Percentiles rank a stretch among this genome's conserved stretches.
Conservation (phyloP, 2,329 filamentous ascomycete species). For the Arthrocladium fulminans region DNA sequence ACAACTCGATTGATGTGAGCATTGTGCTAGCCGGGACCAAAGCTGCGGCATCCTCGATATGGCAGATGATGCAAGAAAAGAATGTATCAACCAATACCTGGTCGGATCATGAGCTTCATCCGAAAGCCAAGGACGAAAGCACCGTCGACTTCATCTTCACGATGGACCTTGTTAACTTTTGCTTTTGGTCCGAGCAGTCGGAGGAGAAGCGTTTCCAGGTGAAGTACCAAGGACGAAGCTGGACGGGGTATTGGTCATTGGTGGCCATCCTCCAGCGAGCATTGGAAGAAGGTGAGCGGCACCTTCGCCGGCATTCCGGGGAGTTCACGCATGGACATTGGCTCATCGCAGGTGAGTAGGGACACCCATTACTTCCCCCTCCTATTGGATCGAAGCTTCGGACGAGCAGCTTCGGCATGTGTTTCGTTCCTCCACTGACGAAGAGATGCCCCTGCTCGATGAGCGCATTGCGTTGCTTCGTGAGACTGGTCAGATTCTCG, state of each 20-base stretch:
- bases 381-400: slow-evolving; percentile 75
- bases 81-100: slow-evolving; percentile 76
- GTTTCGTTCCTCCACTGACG: slow-evolving; percentile 77
- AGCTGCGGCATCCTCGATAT: slow-evolving; percentile 69
- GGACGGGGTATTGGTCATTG: slow-evolving; percentile 94
- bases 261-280: slow-evolving; percentile 81
- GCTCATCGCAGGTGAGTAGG: slow-evolving; percentile 37
- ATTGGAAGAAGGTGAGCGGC: slow-evolving; percentile 66
- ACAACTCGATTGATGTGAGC: slow-evolving; percentile 88
- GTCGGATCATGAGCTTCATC: slow-evolving; percentile 83
- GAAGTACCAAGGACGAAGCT: slow-evolving; percentile 68
- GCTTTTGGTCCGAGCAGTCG: slow-evolving; percentile 74
- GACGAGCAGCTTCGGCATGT: slow-evolving; percentile 64
- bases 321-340: neutral
- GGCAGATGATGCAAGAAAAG: slow-evolving; percentile 72
- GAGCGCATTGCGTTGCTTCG: slow-evolving; percentile 70
- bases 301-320: neutral
- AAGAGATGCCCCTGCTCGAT: slow-evolving; percentile 74
- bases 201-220: slow-evolving; percentile 71
- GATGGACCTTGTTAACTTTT: slow-evolving; percentile 95
- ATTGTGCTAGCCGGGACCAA: slow-evolving; percentile 77
- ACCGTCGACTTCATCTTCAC: slow-evolving; percentile 91
- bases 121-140: slow-evolving; percentile 66
- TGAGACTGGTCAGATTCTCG: slow-evolving; percentile 72
- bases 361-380: slow-evolving; percentile 78